Conservation (phyloP, 2,329 filamentous ascomycete genomes). For the Botrytis tulipae region DNA sequence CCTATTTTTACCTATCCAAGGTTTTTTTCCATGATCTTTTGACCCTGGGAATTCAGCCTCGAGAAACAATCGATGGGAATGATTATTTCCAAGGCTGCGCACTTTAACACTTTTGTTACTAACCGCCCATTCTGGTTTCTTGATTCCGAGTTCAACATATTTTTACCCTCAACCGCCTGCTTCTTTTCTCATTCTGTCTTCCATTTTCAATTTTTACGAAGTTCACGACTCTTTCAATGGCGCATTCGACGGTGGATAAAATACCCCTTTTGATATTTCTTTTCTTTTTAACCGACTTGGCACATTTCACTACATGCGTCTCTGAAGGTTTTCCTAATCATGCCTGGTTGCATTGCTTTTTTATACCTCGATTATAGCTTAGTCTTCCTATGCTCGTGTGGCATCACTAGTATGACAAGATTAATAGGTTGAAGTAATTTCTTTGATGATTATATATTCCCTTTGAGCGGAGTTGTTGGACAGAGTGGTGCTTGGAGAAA, state of each 20-base stretch:
- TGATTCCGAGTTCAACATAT: background rate
- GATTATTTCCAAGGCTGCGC: no score
- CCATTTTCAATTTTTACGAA: background rate
- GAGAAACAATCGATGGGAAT: background rate
- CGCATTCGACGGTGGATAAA: conserved; percentile 1
- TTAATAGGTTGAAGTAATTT: background rate
- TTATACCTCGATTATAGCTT: background rate
- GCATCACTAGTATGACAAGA: background rate
- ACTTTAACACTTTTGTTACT: background rate
- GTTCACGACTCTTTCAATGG: background rate
- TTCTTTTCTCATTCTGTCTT: background rate
- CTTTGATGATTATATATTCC: background rate
- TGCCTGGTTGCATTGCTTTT: background rate
- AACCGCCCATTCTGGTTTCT: background rate
- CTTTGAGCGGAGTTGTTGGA: background rate
- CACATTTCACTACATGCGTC: background rate
- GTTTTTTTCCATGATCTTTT: background rate
- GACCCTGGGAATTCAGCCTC: background rate
- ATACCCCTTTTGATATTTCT: background rate
- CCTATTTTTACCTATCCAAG: background rate
- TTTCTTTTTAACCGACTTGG: background rate
- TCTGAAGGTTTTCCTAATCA: background rate
- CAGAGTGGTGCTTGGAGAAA: background rate
- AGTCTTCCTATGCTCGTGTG: background rate
- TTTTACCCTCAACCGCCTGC: background rate